Evolutionary conservation across 164 flowering plant species (phyloP), one percentile per base, ranked within the genome.

Genomic region (Chloranthus sessilifolius): DNA sequence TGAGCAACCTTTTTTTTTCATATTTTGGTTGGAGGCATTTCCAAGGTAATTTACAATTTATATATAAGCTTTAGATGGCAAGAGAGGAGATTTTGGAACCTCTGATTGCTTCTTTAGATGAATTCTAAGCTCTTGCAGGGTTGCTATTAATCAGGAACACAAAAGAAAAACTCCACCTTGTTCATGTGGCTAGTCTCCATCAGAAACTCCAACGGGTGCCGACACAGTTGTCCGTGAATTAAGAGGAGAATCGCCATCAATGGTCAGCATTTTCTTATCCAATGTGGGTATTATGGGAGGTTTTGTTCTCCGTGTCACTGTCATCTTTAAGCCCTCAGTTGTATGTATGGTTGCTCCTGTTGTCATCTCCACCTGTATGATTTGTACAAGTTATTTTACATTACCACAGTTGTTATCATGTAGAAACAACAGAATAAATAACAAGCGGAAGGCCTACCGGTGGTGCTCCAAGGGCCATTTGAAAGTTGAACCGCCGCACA

Each of bases 341-440:
- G 98, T 88, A 74, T 92, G 98, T 49, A 92, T 92, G 31, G 98
- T 92, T 49, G 96, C 96, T 38, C 98, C 96, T 3, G 96, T 92
- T 17, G 95, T 88, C 95, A 88, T 82, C 57, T 62, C 50, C 24
- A 92, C 98, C 96, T 85, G 75, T 27, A 60, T n/a, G 34, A 19
- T 16, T 27, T 19, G 10, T n/a, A 15, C 23, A 7, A 20, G 22
- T 7, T n/a, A 25, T 19, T 17, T 24, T 28, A 42, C 0, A 12
- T 45, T 9, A 19, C 12, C 21, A 0, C 34, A 12, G 53, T 22
- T 25, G 15, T 20, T 14, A 39, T 21, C 24, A 31, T 29, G 12
- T 28, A 66, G 45, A 30, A 42, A 55, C 5, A 25, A 50, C 2
- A 33, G 11, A n/a, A 24, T 4, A 11, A 7, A n/a, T 2, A n/a